Percentiles rank a stretch among this genome's conserved stretches.
phyloP scores from a whole-genome alignment of 148 eudicot species.

The Chenopodium quinoa region DNA sequence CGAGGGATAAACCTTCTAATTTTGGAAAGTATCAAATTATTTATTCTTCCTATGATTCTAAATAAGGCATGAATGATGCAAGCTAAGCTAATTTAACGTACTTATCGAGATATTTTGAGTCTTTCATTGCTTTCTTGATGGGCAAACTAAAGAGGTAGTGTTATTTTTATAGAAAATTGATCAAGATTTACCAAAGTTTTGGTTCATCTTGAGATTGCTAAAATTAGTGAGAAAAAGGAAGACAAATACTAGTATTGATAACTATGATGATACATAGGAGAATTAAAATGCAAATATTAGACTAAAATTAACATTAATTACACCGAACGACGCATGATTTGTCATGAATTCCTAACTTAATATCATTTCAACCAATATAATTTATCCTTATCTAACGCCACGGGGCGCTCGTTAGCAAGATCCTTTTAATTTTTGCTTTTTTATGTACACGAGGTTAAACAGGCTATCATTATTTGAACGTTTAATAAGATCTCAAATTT shows the following conservation, averaged over 20 bases:
- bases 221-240: background rate
- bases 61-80: constrained; percentile 4
- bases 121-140: background rate
- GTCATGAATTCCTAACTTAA: no score
- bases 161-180: background rate
- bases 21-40: background rate
- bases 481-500: no score
- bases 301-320: no score
- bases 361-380: no score
- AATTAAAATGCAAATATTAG: no score
- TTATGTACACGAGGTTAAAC: no score
- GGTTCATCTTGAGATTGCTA: background rate
- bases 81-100: background rate
- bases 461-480: no score
- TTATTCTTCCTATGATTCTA: background rate
- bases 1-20: background rate
- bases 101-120: background rate
- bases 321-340: no score
- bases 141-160: background rate
- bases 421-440: no score
- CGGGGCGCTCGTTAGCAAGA: no score
- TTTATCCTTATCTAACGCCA: no score
- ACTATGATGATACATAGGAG: no score
- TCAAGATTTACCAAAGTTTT: background rate
- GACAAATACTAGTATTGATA: background rate